These are phyloP conservation scores for Aureobasidium vineae DNA, from an alignment of 2,329 filamentous ascomycete genomes.

Conservation along the genomic window DNA sequence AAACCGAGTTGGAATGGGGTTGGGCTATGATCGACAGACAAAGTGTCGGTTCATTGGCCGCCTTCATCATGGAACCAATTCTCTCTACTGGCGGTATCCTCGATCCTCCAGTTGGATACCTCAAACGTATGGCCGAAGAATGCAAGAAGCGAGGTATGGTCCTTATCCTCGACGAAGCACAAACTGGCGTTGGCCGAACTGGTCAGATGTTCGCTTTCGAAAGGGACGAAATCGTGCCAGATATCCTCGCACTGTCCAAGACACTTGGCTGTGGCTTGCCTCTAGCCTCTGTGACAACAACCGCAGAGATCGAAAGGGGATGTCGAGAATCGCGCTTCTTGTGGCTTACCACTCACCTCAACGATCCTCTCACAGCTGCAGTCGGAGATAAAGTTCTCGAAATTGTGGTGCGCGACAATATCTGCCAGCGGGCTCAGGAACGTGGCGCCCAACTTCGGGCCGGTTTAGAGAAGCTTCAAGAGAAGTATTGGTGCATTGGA, in stretches of 20 bases:
- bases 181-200: constrained; percentile 57
- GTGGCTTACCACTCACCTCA: constrained; percentile 37
- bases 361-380: constrained; percentile 36
- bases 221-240: constrained; percentile 35
- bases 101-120: constrained; percentile 58
- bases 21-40: constrained; percentile 61
- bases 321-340: constrained; percentile 33
- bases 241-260: constrained; percentile 49
- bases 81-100: constrained; percentile 60
- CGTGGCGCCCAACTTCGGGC: constrained; percentile 32
- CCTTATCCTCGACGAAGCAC: constrained; percentile 60
- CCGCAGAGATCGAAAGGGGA: constrained; percentile 30
- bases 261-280: constrained; percentile 37
- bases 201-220: constrained; percentile 61
- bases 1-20: constrained; percentile 62
- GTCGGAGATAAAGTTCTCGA: constrained; percentile 38
- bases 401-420: constrained; percentile 35
- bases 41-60: constrained; percentile 61
- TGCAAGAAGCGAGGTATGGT: constrained; percentile 58
- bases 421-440: constrained; percentile 30
- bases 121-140: constrained; percentile 55
- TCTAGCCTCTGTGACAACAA: constrained; percentile 35
- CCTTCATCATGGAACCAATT: constrained; percentile 62
- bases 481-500: constrained; percentile 36
- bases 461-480: constrained; percentile 31